Evolutionary conservation across 805 yeast species (phyloP), one percentile per base, ranked within the genome.

Genomic region (Starmerella apis): DNA sequence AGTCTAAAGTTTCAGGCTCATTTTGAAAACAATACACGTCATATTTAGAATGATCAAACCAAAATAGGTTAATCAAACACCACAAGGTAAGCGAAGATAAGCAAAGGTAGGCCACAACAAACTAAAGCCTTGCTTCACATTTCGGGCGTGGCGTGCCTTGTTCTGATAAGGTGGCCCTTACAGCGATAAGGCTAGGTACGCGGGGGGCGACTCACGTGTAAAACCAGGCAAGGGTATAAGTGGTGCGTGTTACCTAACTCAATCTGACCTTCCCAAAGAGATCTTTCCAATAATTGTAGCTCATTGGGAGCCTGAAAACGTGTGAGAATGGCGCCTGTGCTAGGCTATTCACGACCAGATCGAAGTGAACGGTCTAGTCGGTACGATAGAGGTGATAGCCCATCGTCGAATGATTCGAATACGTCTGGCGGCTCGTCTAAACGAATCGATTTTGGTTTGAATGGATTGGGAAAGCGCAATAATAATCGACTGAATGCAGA

Each of bases 261-360:
- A 20, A 36, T 36, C 39, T 18, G 25, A 10, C 37, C 22, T 10
- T 33, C 37, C n/a, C n/a, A n/a, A 19, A 16, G 43, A 38, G 43
- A 38, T 38, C 43, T 37, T 16, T 33, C 39, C 14, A 20, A 4
- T 19, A 36, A 25, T 36, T 18, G 24, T n/a, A 19, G 39, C 25
- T 20, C 14, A 9, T 3, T 2, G 10, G 39, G 39, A 11, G 25
- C 39, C 25, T 11, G 6, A 25, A 36, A 36, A 7, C 39, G 24
- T 10, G 9, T 2, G n/a, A 25, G 24, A 41, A 41, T 41, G 53
- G 43, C 43, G 28, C 53, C 53, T 3, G 53, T 50, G 13, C 46
- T 50, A 16, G 50, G 50, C 30, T 50, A 50, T 36, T 41, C 47
- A 14, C 50, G 53, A 16, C 25, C 47, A 5, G 50, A 46, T 43